phyloP scores from a whole-genome alignment of 192 early-diverging fungal species.

The Linnemannia exigua region DNA sequence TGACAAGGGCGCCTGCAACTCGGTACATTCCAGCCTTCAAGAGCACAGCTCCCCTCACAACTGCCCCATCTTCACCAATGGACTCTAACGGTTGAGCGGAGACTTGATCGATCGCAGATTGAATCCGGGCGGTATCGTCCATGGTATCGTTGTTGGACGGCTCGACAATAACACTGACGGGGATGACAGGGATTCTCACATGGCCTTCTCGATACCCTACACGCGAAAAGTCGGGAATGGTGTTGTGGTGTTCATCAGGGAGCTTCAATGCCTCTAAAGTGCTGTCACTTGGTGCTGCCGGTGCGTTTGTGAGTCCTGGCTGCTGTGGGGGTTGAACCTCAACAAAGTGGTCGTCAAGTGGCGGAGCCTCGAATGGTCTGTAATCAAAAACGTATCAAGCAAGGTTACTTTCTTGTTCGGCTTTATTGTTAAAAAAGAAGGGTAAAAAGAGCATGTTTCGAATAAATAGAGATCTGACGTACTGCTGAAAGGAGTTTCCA shows the following conservation, averaged over 20 bases:
- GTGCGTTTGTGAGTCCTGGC: not conserved
- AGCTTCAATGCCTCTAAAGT: slow-evolving; percentile 10
- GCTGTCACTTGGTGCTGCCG: not conserved
- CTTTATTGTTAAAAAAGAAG: not conserved
- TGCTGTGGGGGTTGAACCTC: not conserved
- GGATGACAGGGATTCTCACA: slow-evolving; percentile 7
- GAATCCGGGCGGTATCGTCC: slow-evolving; percentile 25
- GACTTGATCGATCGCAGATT: slow-evolving; percentile 27
- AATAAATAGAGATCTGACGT: not conserved
- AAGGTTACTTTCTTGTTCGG: not conserved
- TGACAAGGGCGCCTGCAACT: slow-evolving; percentile 10
- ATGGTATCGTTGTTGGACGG: not conserved
- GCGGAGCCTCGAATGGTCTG: slow-evolving; percentile 9
- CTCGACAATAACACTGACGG: slow-evolving; percentile 17
- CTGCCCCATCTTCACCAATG: slow-evolving; percentile 2
- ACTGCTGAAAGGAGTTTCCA: not conserved
- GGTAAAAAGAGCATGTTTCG: not conserved
- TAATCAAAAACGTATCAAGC: not conserved
- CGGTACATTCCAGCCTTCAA: slow-evolving; percentile 22
- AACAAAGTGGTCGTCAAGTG: slow-evolving; percentile 4
- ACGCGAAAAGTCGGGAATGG: slow-evolving; percentile 24
- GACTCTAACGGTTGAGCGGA: slow-evolving; percentile 6
- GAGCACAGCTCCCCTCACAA: slow-evolving; percentile 15
- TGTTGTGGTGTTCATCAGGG: slow-evolving; percentile 18
- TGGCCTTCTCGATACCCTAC: slow-evolving; percentile 30